These are phyloP conservation scores for Roridomyces roridus DNA, from an alignment of 768 basidiomycete genomes.

Conservation along the genomic window DNA sequence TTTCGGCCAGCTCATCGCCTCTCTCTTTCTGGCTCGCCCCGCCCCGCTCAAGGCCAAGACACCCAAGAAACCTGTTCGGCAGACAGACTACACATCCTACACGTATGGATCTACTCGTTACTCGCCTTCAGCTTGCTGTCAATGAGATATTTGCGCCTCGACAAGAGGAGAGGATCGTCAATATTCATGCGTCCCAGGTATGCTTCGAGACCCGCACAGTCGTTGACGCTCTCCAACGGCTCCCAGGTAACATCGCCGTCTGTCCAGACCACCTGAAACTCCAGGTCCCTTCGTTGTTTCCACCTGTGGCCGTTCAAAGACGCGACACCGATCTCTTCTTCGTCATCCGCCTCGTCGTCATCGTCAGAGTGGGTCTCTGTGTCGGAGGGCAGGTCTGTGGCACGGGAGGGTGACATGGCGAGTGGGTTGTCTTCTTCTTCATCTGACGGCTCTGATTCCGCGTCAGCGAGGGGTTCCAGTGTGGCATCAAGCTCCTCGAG, in stretches of 20 bases:
- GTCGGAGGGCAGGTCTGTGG: neutral
- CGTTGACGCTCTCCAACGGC: constrained; percentile 7
- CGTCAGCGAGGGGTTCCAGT: neutral
- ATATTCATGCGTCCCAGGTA: neutral
- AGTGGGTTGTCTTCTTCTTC: neutral
- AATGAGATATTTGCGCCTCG: constrained; percentile 9
- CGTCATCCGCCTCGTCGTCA: neutral
- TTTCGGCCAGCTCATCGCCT: neutral
- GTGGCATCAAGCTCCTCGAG: neutral
- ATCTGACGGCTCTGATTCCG: neutral
- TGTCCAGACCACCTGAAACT: constrained; percentile 13
- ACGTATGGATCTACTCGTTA: neutral
- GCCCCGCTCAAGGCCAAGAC: neutral
- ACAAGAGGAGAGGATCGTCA: constrained; percentile 1
- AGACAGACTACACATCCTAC: neutral
- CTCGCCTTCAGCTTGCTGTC: neutral
- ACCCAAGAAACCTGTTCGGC: neutral
- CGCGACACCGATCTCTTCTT: neutral
- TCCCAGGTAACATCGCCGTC: constrained; percentile 19
- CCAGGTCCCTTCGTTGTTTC: neutral
- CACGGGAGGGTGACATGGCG: neutral
- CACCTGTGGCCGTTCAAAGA: constrained; percentile 2
- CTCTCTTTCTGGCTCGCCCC: neutral
- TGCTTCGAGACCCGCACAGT: constrained; percentile 13
- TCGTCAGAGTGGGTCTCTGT: neutral